Conservation (phyloP, 1,284 basidiomycete genomes). For the Ganoderma sinense region DNA sequence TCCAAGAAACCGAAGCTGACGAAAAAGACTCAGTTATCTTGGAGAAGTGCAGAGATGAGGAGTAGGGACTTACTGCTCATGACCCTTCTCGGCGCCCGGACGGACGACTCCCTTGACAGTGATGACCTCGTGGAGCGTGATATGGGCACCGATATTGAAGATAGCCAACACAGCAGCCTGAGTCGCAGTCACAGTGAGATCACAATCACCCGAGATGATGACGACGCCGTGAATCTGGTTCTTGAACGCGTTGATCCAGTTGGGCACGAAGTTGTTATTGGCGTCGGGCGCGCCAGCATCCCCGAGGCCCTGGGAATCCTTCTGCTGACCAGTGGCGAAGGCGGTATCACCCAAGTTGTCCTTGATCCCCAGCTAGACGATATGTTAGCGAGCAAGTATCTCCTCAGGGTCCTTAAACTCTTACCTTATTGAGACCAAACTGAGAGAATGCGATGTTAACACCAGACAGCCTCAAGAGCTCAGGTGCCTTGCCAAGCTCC, state of each 20-base stretch:
- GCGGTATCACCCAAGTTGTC: conserved; percentile 43
- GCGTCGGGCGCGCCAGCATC: conserved; percentile 20
- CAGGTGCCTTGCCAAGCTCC: conserved; percentile 22
- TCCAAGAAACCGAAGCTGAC: conserved; percentile 49
- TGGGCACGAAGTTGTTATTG: conserved; percentile 36
- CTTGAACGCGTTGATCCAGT: conserved; percentile 46
- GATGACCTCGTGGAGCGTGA: conserved; percentile 41
- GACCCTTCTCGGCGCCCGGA: conserved; percentile 43
- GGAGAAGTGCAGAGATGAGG: background rate
- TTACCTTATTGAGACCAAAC: conserved; percentile 38
- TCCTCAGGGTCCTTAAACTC: background rate
- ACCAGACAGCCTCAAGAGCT: conserved; percentile 28
- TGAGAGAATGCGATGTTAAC: conserved; percentile 46
- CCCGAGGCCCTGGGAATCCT: conserved; percentile 37
- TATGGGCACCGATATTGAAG: conserved; percentile 31
- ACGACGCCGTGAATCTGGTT: conserved; percentile 47
- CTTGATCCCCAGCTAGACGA: conserved; percentile 40
- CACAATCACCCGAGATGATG: conserved; percentile 44
- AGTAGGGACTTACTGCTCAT: conserved; percentile 40
- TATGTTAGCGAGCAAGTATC: background rate
- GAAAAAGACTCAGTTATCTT: background rate
- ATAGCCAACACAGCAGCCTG: conserved; percentile 20
- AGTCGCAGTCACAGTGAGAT: conserved; percentile 26
- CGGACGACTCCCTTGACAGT: conserved; percentile 42
- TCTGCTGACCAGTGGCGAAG: conserved; percentile 44